Evolutionary conservation across 2,329 filamentous ascomycete genomes (phyloP).

Genomic region (Coniochaeta ligniaria): DNA sequence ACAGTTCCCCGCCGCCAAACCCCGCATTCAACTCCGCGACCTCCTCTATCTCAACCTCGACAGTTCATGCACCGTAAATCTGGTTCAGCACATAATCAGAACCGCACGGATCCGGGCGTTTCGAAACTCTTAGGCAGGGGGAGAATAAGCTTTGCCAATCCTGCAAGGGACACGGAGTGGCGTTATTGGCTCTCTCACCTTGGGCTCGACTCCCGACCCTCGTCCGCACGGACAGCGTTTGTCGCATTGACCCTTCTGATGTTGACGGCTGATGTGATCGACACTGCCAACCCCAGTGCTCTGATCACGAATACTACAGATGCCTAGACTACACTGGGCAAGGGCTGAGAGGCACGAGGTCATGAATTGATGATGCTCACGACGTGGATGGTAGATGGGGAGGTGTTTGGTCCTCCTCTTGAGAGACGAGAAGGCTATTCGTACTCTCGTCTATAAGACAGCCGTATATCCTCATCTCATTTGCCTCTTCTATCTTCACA

Average conservation of each 20-base stretch:
- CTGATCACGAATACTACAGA: background rate
- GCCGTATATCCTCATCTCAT: background rate
- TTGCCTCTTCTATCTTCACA: background rate
- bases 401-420: background rate
- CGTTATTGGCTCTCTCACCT: background rate
- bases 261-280: background rate
- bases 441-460: background rate
- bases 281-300: background rate
- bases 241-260: background rate
- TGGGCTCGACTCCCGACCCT: background rate
- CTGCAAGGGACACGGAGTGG: background rate
- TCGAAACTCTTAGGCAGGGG: background rate
- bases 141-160: background rate
- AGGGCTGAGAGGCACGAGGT: background rate
- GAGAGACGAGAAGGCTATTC: background rate
- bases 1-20: background rate
- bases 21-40: background rate
- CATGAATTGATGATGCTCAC: background rate
- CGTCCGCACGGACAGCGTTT: background rate
- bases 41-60: background rate
- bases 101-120: background rate
- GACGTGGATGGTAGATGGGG: background rate
- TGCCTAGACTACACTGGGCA: background rate
- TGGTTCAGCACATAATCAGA: background rate
- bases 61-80: background rate